phyloP scores from a whole-genome alignment of 2,329 filamentous ascomycete species.

The Diplodia corticola region DNA sequence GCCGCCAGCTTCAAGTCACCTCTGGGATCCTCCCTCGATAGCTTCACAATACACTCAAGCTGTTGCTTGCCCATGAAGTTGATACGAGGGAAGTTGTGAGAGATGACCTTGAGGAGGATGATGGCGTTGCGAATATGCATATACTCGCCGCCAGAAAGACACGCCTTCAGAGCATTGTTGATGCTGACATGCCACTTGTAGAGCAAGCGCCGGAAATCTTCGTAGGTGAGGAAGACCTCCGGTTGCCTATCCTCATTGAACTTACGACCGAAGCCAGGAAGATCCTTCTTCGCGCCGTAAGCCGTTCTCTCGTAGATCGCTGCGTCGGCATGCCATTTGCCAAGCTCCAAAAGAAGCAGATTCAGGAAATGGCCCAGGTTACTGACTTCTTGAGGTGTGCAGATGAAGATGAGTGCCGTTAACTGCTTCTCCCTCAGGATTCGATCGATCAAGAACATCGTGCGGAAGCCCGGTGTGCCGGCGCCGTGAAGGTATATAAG shows the following conservation, averaged over 20 bases:
- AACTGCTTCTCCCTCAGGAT: conserved; percentile 83
- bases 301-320: conserved; percentile 79
- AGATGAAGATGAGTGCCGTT: conserved; percentile 80
- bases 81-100: conserved; percentile 81
- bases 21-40: conserved; percentile 61
- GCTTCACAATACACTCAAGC: conserved; percentile 64
- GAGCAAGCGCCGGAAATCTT: conserved; percentile 80
- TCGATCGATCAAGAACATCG: conserved; percentile 78
- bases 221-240: conserved; percentile 73
- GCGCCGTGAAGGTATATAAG: conserved; percentile 83
- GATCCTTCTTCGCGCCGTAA: conserved; percentile 62
- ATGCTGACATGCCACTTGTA: conserved; percentile 90
- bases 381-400: conserved; percentile 86
- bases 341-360: conserved; percentile 76
- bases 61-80: conserved; percentile 79
- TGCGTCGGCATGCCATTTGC: conserved; percentile 80
- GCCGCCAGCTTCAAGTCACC: conserved; percentile 76
- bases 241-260: conserved; percentile 68
- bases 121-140: conserved; percentile 98
- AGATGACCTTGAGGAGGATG: conserved; percentile 77
- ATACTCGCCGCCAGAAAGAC: conserved; percentile 82
- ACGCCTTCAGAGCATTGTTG: conserved; percentile 75
- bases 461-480: conserved; percentile 81
- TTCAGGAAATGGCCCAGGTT: conserved; percentile 90
- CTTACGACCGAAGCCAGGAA: conserved; percentile 76